These are phyloP conservation scores for Aspergillus fumigatus DNA, from an alignment of 2,329 filamentous ascomycete species.

Conservation along the genomic window DNA sequence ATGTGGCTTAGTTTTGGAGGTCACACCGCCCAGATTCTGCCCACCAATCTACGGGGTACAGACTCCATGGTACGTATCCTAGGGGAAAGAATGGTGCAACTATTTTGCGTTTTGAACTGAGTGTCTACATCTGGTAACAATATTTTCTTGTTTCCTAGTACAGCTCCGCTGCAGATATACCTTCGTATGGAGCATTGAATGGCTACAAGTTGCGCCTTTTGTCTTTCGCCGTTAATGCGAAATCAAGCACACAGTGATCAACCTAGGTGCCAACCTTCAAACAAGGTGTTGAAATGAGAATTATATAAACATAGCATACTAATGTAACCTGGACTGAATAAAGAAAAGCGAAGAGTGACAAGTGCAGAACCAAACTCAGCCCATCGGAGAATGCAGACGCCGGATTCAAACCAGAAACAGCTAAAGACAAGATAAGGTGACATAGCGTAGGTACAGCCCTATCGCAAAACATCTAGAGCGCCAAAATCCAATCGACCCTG, in stretches of 20 bases:
- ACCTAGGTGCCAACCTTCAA: too few relatives aligned
- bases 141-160: too few relatives aligned
- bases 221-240: background rate
- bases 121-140: too few relatives aligned
- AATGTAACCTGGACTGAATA: slow-evolving; percentile 14
- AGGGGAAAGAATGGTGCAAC: background rate
- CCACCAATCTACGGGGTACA: background rate
- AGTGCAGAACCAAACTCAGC: slow-evolving; percentile 23
- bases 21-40: slow-evolving; percentile 10
- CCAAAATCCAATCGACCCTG: slow-evolving; percentile 24
- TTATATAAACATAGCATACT: slow-evolving; percentile 37
- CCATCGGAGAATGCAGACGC: slow-evolving; percentile 32
- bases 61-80: background rate
- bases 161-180: too few relatives aligned
- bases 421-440: slow-evolving; percentile 22
- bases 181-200: too few relatives aligned
- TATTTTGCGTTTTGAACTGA: background rate
- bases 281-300: slow-evolving; percentile 7
- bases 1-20: slow-evolving; percentile 20
- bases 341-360: slow-evolving; percentile 15
- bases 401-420: slow-evolving; percentile 25
- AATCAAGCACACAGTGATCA: background rate
- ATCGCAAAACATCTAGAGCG: slow-evolving; percentile 27
- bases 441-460: slow-evolving; percentile 24
- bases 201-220: too few relatives aligned